Conservation (phyloP, 257 asterid species). For the Solanum virginianum region DNA sequence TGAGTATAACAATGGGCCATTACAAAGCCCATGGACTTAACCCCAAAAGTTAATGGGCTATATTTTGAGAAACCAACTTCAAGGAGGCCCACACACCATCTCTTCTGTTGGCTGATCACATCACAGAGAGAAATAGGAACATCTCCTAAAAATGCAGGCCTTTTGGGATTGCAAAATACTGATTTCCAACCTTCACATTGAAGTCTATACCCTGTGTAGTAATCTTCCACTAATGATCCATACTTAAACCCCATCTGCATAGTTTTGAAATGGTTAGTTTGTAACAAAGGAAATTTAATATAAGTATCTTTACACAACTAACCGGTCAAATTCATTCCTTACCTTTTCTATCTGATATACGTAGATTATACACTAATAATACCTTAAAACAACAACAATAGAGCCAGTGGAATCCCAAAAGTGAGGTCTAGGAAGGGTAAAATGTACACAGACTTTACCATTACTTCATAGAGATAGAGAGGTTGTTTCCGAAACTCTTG, state of each 20-base stretch:
- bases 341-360: neutral
- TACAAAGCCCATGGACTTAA: conserved; percentile 23
- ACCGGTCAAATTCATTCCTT: neutral
- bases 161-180: conserved; percentile 38
- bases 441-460: no score
- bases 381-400: no score
- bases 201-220: conserved; percentile 41
- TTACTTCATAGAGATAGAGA: no score
- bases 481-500: no score
- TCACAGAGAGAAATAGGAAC: conserved; percentile 51
- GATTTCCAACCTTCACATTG: conserved; percentile 85
- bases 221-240: conserved; percentile 78
- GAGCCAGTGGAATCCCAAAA: no score
- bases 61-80: conserved; percentile 54
- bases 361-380: neutral
- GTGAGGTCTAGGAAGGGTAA: no score
- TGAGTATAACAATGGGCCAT: conserved; percentile 40
- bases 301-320: no score
- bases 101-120: conserved; percentile 35
- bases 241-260: conserved; percentile 65
- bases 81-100: conserved; percentile 70
- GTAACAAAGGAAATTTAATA: neutral
- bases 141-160: conserved; percentile 66
- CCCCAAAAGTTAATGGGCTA: conserved; percentile 46
- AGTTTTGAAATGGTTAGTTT: neutral